Percentiles rank a stretch among this genome's conserved stretches.
Evolutionary conservation across 495 filamentous ascomycete species (phyloP).

Genomic region (Lepraria neglecta): DNA sequence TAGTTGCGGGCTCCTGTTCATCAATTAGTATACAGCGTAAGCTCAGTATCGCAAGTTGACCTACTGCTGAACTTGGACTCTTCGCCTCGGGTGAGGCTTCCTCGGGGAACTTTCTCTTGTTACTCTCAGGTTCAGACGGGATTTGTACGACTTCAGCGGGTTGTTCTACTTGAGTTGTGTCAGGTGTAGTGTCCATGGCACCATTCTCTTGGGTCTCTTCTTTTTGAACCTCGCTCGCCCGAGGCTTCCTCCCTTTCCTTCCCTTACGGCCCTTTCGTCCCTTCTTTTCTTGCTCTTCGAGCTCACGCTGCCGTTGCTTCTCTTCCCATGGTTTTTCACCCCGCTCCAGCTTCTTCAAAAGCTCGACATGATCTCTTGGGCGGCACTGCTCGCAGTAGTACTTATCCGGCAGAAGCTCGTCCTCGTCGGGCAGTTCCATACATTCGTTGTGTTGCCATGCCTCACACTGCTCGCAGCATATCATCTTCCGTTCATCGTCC

Average conservation of each 20-base stretch:
- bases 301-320: constrained; percentile 48
- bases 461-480: constrained; percentile 82
- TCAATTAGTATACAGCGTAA: constrained; percentile 12
- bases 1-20: constrained; percentile 38
- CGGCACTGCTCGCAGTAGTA: constrained; percentile 90
- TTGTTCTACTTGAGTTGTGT: constrained; percentile 12
- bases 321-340: constrained; percentile 87
- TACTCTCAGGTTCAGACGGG: constrained; percentile 9
- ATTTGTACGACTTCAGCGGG: constrained; percentile 12
- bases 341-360: constrained; percentile 62
- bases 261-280: constrained; percentile 41
- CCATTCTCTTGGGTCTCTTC: constrained; percentile 25
- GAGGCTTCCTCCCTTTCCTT: constrained; percentile 25
- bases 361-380: constrained; percentile 70
- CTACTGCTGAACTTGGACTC: constrained; percentile 23
- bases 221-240: constrained; percentile 38
- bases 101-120: constrained; percentile 44
- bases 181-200: constrained; percentile 25
- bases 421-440: constrained; percentile 74
- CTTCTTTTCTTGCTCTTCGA: constrained; percentile 46
- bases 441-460: constrained; percentile 98
- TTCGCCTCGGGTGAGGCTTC: constrained; percentile 26
- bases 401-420: constrained; percentile 63
- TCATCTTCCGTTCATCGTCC: constrained; percentile 74
- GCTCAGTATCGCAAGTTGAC: neutral